phyloP scores from a whole-genome alignment of 192 early-diverging fungal species.

The Oehlia diaphana region DNA sequence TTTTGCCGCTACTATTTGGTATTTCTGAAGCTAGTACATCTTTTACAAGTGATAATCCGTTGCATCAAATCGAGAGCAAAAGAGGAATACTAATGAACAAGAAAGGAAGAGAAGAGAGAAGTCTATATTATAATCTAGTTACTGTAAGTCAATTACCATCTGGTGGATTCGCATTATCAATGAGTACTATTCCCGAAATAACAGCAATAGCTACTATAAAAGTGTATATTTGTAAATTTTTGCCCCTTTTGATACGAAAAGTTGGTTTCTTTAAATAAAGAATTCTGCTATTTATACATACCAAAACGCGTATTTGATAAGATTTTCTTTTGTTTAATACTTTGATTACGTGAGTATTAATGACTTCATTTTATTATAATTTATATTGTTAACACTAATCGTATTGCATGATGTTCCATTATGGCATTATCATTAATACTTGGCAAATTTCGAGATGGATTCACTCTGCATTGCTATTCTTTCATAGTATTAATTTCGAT shows the following conservation, averaged over 20 bases:
- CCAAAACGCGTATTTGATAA: conserved; percentile 22
- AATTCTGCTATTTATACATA: neutral
- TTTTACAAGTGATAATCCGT: conserved; percentile 18
- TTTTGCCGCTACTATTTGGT: conserved; percentile 35
- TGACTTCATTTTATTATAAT: no score
- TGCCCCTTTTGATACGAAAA: conserved; percentile 68
- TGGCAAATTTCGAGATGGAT: no score
- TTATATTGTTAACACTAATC: no score
- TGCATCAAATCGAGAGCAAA: neutral
- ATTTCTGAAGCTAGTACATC: conserved; percentile 40
- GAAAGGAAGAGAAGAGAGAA: neutral
- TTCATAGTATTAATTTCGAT: no score
- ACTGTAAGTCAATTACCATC: conserved; percentile 36
- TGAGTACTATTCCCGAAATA: conserved; percentile 54
- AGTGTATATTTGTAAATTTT: conserved; percentile 62
- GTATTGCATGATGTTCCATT: no score
- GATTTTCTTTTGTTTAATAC: neutral
- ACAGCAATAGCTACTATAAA: conserved; percentile 69
- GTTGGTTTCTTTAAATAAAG: no score
- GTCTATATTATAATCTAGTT: neutral
- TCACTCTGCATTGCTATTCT: no score
- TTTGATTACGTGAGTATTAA: no score
- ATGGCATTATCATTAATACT: no score
- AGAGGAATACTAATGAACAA: conserved; percentile 5
- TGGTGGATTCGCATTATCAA: conserved; percentile 44